phyloP scores from a whole-genome alignment of 148 eudicot species.

The Rhododendron simsii region DNA sequence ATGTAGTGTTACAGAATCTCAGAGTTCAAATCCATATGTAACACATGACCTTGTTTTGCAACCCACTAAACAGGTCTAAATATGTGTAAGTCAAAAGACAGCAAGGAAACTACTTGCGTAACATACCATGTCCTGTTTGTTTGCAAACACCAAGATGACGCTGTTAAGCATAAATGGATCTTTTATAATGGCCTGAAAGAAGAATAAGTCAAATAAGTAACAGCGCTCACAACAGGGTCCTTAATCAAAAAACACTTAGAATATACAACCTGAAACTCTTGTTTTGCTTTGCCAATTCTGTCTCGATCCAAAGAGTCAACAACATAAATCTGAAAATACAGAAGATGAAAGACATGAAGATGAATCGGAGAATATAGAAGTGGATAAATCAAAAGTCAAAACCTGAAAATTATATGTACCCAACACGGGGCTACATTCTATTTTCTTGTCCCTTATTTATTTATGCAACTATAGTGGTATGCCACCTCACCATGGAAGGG shows the following conservation, averaged over 20 bases:
- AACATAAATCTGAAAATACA: slow-evolving; percentile 75
- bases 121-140: slow-evolving; percentile 97
- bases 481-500: not conserved
- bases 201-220: slow-evolving; percentile 17
- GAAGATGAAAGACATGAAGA: slow-evolving; percentile 8
- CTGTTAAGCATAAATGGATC: slow-evolving; percentile 98
- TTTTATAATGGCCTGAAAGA: slow-evolving; percentile 76
- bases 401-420: not conserved
- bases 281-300: slow-evolving; percentile 86
- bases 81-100: not conserved
- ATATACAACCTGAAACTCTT: slow-evolving; percentile 78
- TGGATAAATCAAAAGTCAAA: not conserved
- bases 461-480: not conserved
- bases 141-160: slow-evolving; percentile 94
- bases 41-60: not conserved
- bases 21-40: not conserved
- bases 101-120: slow-evolving; percentile 6
- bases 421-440: not conserved
- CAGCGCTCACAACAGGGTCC: slow-evolving; percentile 7
- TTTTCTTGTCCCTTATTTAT: too few species aligned
- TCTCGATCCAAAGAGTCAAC: slow-evolving; percentile 99
- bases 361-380: not conserved
- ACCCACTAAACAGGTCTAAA: not conserved
- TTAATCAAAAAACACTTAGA: slow-evolving; percentile 11
- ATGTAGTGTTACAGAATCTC: not conserved